These are phyloP conservation scores for Microcos paniculata DNA, from an alignment of 345 rosid genomes.

Conservation along the genomic window DNA sequence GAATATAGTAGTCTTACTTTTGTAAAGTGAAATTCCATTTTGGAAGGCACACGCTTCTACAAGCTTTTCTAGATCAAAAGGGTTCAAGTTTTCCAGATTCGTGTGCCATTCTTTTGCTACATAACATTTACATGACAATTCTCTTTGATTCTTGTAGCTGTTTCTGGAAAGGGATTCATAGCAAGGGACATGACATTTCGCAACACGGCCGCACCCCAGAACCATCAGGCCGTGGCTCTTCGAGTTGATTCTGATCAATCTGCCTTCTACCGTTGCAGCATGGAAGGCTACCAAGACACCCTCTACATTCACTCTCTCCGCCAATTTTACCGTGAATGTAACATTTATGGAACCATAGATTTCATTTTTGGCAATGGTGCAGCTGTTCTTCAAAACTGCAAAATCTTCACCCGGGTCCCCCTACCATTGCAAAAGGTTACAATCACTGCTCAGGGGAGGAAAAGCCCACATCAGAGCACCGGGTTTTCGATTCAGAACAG, in stretches of 20 bases:
- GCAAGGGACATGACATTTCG: constrained; percentile 81
- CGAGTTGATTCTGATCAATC: constrained; percentile 78
- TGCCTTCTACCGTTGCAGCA: constrained; percentile 73
- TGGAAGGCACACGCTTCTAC: constrained; percentile 6
- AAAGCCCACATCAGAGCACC: constrained; percentile 63
- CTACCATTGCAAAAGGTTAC: constrained; percentile 70
- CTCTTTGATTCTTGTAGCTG: constrained; percentile 45
- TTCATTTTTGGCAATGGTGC: constrained; percentile 94
- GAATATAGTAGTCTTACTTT: neutral
- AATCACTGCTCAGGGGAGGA: constrained; percentile 83
- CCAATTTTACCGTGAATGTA: constrained; percentile 81
- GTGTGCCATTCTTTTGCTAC: neutral
- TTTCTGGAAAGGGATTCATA: constrained; percentile 85
- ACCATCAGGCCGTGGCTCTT: constrained; percentile 82
- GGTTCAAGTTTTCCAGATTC: constrained; percentile 12
- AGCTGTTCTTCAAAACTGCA: constrained; percentile 76
- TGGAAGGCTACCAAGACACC: constrained; percentile 87
- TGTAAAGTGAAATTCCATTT: constrained; percentile 9
- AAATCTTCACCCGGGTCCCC: constrained; percentile 57
- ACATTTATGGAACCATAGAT: constrained; percentile 77
- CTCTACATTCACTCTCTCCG: constrained; percentile 83
- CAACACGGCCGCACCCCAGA: constrained; percentile 73
- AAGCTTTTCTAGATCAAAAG: neutral
- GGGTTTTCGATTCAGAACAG: constrained; percentile 75
- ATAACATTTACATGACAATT: neutral